Conservation (phyloP, 495 filamentous ascomycete genomes). For the Xylaria sp. region DNA sequence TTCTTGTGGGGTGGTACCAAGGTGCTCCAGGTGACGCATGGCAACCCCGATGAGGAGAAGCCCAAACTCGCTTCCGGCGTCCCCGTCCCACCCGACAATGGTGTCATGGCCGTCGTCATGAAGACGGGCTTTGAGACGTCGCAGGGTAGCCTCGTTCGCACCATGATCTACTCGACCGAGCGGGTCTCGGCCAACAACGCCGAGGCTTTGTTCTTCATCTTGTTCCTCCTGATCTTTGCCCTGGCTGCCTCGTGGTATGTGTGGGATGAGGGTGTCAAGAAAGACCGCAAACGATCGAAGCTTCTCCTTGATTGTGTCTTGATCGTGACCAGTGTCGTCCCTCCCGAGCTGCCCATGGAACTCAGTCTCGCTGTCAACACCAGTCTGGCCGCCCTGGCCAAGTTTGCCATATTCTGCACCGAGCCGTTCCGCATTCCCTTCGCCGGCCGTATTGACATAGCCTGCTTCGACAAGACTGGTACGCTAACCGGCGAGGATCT, state of each 20-base stretch:
- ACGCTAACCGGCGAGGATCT: conserved; percentile 97
- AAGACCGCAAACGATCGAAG: conserved; percentile 96
- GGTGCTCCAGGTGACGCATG: conserved; percentile 92
- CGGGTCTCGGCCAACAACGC: conserved; percentile 96
- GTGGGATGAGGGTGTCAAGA: conserved; percentile 92
- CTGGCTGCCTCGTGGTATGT: conserved; percentile 99
- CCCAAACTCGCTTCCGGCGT: conserved; percentile 76
- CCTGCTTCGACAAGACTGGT: conserved; percentile 99
- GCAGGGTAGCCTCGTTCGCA: conserved; percentile 95
- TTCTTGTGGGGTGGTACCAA: conserved; percentile 98
- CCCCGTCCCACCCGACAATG: conserved; percentile 79
- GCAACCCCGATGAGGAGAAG: conserved; percentile 73
- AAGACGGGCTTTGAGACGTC: conserved; percentile 99
- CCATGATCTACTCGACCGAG: conserved; percentile 99
- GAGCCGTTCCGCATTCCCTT: conserved; percentile 99
- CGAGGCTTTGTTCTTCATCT: conserved; percentile 93
- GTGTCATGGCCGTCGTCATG: conserved; percentile 90
- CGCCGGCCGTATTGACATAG: conserved; percentile 92
- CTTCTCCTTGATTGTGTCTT: conserved; percentile 95
- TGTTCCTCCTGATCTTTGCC: conserved; percentile 95
- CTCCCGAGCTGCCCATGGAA: conserved; percentile 98
- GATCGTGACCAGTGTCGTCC: conserved; percentile 96
- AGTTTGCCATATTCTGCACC: conserved; percentile 96
- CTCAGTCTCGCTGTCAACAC: conserved; percentile 97
- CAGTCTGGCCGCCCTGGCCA: conserved; percentile 93